Conservation (phyloP, 495 filamentous ascomycete species). For the Podospora pseudocomata region DNA sequence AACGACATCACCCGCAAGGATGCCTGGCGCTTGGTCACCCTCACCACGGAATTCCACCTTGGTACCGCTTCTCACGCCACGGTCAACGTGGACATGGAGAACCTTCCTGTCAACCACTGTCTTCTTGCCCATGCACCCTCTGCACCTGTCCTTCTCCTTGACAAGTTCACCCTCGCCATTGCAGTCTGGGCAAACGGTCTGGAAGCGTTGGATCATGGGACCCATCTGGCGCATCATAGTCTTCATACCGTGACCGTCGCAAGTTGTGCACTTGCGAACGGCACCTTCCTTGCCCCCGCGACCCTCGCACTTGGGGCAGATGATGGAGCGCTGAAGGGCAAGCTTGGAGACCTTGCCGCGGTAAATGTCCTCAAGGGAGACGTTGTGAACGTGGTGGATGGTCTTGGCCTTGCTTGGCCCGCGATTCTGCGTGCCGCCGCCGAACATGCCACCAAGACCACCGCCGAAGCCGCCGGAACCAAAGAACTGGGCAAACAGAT, state of each 20-base stretch:
- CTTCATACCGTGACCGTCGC: slow-evolving; percentile 95
- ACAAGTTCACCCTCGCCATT: slow-evolving; percentile 95
- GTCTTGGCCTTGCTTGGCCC: slow-evolving; percentile 92
- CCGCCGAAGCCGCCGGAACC: slow-evolving; percentile 76
- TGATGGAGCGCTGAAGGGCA: slow-evolving; percentile 93
- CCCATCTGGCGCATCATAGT: slow-evolving; percentile 99
- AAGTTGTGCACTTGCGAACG: slow-evolving; percentile 84
- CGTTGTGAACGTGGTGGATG: slow-evolving; percentile 97
- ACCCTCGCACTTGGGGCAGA: slow-evolving; percentile 92
- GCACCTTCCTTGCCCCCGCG: slow-evolving; percentile 97
- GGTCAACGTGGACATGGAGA: slow-evolving; percentile 95
- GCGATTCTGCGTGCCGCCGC: slow-evolving; percentile 66
- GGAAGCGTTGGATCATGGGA: slow-evolving; percentile 99
- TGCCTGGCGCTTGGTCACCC: slow-evolving; percentile 92
- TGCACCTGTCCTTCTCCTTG: slow-evolving; percentile 93
- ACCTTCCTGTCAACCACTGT: slow-evolving; percentile 96
- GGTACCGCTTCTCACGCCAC: slow-evolving; percentile 86
- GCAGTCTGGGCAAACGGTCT: slow-evolving; percentile 98
- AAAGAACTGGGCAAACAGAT: slow-evolving; percentile 97
- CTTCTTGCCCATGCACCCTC: slow-evolving; percentile 93
- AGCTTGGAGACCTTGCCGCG: slow-evolving; percentile 96
- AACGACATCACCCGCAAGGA: slow-evolving; percentile 87
- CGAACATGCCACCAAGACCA: slow-evolving; percentile 76
- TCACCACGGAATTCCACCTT: slow-evolving; percentile 96
- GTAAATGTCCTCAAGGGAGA: slow-evolving; percentile 97